Percentiles rank a stretch among this genome's conserved stretches.
phyloP scores from a whole-genome alignment of 768 basidiomycete genomes.

The Favolaschia claudopus region DNA sequence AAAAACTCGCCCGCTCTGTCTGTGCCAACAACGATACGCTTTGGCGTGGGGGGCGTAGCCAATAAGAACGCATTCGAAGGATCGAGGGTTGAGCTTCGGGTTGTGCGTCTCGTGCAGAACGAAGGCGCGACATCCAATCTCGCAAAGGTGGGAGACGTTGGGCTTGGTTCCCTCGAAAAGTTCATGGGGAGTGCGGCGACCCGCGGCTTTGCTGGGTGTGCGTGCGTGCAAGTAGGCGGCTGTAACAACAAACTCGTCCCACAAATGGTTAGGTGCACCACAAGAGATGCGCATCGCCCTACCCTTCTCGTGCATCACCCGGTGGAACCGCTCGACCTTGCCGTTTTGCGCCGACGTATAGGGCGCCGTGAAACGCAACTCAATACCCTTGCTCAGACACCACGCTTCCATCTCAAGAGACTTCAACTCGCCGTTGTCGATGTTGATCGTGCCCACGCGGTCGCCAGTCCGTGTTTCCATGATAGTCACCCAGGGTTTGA shows the following conservation, averaged over 20 bases:
- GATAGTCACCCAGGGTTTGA: constrained; percentile 38
- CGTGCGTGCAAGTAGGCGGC: constrained; percentile 35
- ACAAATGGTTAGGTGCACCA: constrained; percentile 33
- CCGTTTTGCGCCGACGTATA: constrained; percentile 48
- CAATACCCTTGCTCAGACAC: constrained; percentile 20
- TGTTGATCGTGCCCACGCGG: constrained; percentile 21
- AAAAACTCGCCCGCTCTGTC: not conserved
- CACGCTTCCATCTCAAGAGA: constrained; percentile 14
- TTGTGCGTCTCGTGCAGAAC: constrained; percentile 34
- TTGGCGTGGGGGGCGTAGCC: constrained; percentile 11
- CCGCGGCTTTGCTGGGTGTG: constrained; percentile 23
- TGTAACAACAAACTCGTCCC: constrained; percentile 44
- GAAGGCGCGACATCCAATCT: constrained; percentile 38
- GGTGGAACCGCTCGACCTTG: constrained; percentile 42
- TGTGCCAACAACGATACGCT: constrained; percentile 19
- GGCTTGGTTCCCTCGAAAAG: constrained; percentile 10
- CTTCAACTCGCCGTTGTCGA: constrained; percentile 36
- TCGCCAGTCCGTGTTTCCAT: constrained; percentile 30
- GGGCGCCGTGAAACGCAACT: constrained; percentile 34
- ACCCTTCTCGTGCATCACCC: constrained; percentile 38
- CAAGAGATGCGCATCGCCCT: constrained; percentile 37
- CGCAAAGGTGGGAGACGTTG: constrained; percentile 37
- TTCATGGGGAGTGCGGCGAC: constrained; percentile 25
- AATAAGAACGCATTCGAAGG: not conserved
- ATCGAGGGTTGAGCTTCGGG: constrained; percentile 32